Evolutionary conservation across 805 yeast genomes (phyloP).

Genomic region (Ogataea methanolica): DNA sequence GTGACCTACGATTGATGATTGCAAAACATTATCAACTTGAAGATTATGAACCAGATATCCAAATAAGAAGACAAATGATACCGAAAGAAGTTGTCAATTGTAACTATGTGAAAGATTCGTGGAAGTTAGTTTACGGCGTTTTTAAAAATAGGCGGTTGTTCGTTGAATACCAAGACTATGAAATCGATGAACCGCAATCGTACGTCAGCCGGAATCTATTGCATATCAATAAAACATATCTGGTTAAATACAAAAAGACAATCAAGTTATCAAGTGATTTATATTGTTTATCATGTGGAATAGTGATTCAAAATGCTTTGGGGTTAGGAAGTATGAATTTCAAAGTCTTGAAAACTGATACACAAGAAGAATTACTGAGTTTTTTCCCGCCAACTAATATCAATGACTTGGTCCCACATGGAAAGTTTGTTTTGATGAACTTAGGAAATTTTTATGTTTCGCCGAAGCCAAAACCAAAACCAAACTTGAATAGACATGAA

Average conservation of each 20-base stretch:
- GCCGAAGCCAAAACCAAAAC: conserved; percentile 2
- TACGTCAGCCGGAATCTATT: conserved; percentile 33
- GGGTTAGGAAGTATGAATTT: conserved; percentile 60
- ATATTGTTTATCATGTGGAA: conserved; percentile 47
- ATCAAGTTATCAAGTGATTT: conserved; percentile 44
- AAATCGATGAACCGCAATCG: conserved; percentile 44
- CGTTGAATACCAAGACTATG: conserved; percentile 38
- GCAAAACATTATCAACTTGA: conserved; percentile 17
- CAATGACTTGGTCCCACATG: conserved; percentile 51
- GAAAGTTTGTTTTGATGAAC: conserved; percentile 44
- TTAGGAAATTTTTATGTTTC: conserved; percentile 42
- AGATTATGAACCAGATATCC: conserved; percentile 16
- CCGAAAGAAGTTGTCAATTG: conserved; percentile 22
- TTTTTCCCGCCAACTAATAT: conserved; percentile 56
- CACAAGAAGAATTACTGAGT: conserved; percentile 30
- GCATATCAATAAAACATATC: conserved; percentile 45
- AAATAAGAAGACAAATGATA: conserved; percentile 9
- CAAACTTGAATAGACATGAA: conserved; percentile 1
- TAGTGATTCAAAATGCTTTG: conserved; percentile 46
- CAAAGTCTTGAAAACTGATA: conserved; percentile 34
- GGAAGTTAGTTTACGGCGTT: conserved; percentile 49
- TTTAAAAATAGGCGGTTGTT: conserved; percentile 48
- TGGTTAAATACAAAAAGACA: conserved; percentile 40
- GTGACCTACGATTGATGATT: conserved; percentile 21
- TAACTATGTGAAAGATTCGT: conserved; percentile 44